Conservation (phyloP, 148 eudicot species). For the Rhododendron williamsianum region DNA sequence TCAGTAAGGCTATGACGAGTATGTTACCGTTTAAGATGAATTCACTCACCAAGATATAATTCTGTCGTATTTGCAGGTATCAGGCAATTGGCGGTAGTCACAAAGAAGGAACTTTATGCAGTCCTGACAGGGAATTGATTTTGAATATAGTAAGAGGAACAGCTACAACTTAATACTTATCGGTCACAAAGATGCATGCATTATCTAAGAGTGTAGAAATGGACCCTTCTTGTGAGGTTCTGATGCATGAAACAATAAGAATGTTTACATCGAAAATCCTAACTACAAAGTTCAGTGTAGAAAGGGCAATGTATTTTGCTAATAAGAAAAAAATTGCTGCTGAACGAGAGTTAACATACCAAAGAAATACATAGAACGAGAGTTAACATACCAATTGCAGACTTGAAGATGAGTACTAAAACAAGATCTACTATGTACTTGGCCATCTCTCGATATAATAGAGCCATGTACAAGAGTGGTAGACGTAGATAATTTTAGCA, state of each 20-base stretch:
- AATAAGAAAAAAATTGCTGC: background rate
- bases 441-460: background rate
- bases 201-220: background rate
- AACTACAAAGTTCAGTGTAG: background rate
- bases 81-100: slow-evolving; percentile 74
- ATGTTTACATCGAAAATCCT: background rate
- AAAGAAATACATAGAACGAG: too few relatives aligned
- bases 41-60: slow-evolving; percentile 75
- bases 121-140: slow-evolving; percentile 40
- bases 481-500: background rate
- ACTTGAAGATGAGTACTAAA: background rate
- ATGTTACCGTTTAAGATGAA: background rate
- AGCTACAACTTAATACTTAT: background rate
- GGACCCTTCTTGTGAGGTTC: background rate
- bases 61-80: slow-evolving; percentile 53
- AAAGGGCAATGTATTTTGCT: background rate
- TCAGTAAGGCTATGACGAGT: background rate
- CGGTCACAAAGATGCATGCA: background rate
- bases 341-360: background rate
- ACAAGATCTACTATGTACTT: background rate
- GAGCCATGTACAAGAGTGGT: background rate
- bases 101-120: slow-evolving; percentile 64
- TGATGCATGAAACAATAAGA: background rate
- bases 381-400: background rate
- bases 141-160: background rate